These are phyloP conservation scores for Ilyonectria destructans DNA, from an alignment of 2,329 filamentous ascomycete species.

Conservation along the genomic window DNA sequence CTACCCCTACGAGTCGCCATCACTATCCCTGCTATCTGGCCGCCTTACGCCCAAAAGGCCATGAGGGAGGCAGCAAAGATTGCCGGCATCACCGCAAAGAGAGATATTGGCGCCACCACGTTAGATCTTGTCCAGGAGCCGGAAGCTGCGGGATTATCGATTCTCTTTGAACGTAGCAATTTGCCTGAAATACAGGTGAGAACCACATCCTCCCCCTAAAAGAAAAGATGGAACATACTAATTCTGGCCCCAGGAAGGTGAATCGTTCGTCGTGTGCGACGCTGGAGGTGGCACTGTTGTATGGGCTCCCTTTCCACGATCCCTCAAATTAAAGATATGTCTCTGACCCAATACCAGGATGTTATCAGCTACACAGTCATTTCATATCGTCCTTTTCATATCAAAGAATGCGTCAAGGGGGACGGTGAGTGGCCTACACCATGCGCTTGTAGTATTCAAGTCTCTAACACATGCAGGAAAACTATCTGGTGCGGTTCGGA, in stretches of 20 bases:
- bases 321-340: neutral
- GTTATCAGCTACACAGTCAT: constrained; percentile 24
- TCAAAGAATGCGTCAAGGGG: constrained; percentile 20
- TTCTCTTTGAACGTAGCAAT: constrained; percentile 7
- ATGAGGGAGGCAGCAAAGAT: constrained; percentile 26
- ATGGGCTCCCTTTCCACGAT: neutral
- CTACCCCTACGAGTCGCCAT: constrained; percentile 27
- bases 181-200: constrained; percentile 22
- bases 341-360: constrained; percentile 5
- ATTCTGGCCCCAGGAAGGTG: neutral
- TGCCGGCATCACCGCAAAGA: constrained; percentile 11
- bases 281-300: constrained; percentile 28
- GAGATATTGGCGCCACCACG: constrained; percentile 20
- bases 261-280: constrained; percentile 31
- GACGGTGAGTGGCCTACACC: constrained; percentile 9
- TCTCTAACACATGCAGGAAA: neutral
- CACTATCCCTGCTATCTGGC: constrained; percentile 29
- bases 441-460: neutral
- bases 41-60: constrained; percentile 13
- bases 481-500: constrained; percentile 13
- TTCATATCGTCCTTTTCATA: constrained; percentile 11
- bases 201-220: no score
- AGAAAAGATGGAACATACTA: neutral
- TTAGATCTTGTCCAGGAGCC: constrained; percentile 27
- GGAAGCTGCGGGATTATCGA: constrained; percentile 24